phyloP scores from a whole-genome alignment of 2,329 filamentous ascomycete genomes.

The Coniochaeta sp. region DNA sequence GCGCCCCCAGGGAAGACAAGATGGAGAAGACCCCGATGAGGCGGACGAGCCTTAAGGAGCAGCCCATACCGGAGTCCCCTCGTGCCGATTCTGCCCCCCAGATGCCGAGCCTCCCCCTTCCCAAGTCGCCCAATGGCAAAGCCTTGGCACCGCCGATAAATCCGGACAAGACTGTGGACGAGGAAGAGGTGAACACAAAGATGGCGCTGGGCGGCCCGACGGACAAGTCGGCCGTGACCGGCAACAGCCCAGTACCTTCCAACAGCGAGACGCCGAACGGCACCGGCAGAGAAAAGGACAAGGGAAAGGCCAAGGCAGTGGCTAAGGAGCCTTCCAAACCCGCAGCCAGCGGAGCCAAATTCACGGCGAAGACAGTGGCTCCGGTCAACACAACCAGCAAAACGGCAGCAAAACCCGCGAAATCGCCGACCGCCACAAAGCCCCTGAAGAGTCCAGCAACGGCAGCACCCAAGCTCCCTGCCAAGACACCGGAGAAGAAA shows the following conservation, averaged over 20 bases:
- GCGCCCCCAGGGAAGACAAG: slow-evolving; percentile 21
- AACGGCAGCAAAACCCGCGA: slow-evolving; percentile 23
- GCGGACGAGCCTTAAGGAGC: slow-evolving; percentile 26
- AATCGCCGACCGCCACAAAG: slow-evolving; percentile 28
- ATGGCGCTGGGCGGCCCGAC: slow-evolving; percentile 21
- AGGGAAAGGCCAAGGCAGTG: slow-evolving; percentile 3
- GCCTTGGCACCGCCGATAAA: slow-evolving; percentile 13
- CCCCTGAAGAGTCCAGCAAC: slow-evolving; percentile 28
- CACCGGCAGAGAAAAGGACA: slow-evolving; percentile 7
- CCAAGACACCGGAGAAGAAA: slow-evolving; percentile 28
- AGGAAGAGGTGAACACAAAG: slow-evolving; percentile 26
- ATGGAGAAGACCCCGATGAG: slow-evolving; percentile 21
- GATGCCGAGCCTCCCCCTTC: slow-evolving; percentile 3
- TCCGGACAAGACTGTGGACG: slow-evolving; percentile 31
- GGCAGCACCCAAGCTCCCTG: slow-evolving; percentile 16
- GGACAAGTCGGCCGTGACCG: slow-evolving; percentile 14
- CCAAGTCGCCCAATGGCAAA: background rate
- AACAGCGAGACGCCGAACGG: slow-evolving; percentile 2
- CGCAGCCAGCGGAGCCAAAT: slow-evolving; percentile 3
- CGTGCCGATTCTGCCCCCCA: slow-evolving; percentile 12
- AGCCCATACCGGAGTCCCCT: slow-evolving; percentile 36
- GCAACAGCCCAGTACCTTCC: slow-evolving; percentile 7
- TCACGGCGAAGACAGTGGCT: slow-evolving; percentile 17
- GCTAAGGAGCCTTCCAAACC: slow-evolving; percentile 8
- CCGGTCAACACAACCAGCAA: slow-evolving; percentile 16